Evolutionary conservation across 1,284 basidiomycete species (phyloP).

Genomic region (Cryptococcus amylolentus): DNA sequence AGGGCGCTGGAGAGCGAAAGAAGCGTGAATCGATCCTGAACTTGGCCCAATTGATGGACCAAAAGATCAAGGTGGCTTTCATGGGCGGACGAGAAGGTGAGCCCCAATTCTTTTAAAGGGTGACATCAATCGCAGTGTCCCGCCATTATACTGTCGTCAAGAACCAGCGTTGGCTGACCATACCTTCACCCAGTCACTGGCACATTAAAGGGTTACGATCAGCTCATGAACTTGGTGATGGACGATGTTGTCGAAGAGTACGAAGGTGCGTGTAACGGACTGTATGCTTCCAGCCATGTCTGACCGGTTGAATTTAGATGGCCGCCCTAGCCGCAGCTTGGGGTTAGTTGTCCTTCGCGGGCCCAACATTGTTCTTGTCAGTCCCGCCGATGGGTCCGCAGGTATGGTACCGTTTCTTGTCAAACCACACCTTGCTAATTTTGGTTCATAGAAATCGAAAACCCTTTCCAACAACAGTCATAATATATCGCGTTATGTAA

Average conservation of each 20-base stretch:
- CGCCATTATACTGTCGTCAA: not conserved
- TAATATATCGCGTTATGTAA: too few species aligned
- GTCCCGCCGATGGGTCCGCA: conserved; percentile 86
- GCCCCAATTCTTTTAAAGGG: conserved; percentile 17
- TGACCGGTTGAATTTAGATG: conserved; percentile 3
- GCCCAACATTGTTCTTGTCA: conserved; percentile 86
- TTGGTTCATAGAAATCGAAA: conserved; percentile 43
- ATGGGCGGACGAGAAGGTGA: conserved; percentile 91
- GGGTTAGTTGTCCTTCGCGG: conserved; percentile 86
- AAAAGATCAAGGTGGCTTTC: conserved; percentile 91
- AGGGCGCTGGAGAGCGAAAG: conserved; percentile 64
- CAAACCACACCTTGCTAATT: not conserved
- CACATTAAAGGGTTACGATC: conserved; percentile 91
- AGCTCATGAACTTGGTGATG: conserved; percentile 82
- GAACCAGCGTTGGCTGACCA: not conserved
- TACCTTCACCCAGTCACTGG: conserved; percentile 66
- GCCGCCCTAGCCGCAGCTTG: conserved; percentile 61
- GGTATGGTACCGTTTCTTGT: conserved; percentile 30
- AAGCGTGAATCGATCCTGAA: conserved; percentile 95
- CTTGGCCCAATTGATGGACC: conserved; percentile 88
- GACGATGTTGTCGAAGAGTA: conserved; percentile 52
- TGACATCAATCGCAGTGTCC: not conserved
- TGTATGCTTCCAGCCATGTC: conserved; percentile 56
- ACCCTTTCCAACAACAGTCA: conserved; percentile 39
- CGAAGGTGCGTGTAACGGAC: conserved; percentile 39